A percentile compares a stretch with the other conserved stretches of the same genome.
Conservation (phyloP, 257 asterid genomes). For the Ballota nigra region DNA sequence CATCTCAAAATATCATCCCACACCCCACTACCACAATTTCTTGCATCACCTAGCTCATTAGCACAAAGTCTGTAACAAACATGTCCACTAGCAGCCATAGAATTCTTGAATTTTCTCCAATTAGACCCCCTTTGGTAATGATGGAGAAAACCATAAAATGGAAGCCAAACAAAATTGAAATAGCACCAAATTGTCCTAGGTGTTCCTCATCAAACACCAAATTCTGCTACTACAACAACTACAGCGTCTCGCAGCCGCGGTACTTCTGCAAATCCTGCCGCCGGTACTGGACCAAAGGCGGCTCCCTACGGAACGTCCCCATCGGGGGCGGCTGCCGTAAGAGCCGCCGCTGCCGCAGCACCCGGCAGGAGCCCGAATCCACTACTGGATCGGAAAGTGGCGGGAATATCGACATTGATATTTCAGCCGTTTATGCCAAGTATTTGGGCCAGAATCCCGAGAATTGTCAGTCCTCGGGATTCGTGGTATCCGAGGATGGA, state of each 20-base stretch:
- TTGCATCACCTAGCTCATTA: neutral
- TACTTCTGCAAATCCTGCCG: constrained; percentile 74
- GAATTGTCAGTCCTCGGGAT: constrained; percentile 24
- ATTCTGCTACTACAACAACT: constrained; percentile 80
- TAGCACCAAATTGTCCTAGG: constrained; percentile 72
- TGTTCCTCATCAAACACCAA: constrained; percentile 79
- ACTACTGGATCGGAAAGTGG: neutral
- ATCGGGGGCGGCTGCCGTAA: constrained; percentile 74
- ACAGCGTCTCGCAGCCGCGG: constrained; percentile 66
- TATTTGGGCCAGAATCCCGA: constrained; percentile 36
- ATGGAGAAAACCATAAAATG: constrained; percentile 40
- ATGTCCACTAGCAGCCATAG: constrained; percentile 41
- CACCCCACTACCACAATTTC: constrained; percentile 18
- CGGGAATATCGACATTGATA: constrained; percentile 25
- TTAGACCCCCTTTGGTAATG: constrained; percentile 31
- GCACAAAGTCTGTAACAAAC: constrained; percentile 18
- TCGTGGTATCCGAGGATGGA: neutral
- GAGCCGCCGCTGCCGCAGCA: constrained; percentile 40
- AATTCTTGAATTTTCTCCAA: constrained; percentile 35
- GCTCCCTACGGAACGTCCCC: constrained; percentile 71
- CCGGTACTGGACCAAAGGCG: constrained; percentile 88
- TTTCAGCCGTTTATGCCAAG: constrained; percentile 29
- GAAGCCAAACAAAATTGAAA: constrained; percentile 41
- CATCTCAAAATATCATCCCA: constrained; percentile 9
- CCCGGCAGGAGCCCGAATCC: constrained; percentile 2